Base-by-base conservation (phyloP, 495 filamentous ascomycete species). In the Immersiella caudata region DNA sequence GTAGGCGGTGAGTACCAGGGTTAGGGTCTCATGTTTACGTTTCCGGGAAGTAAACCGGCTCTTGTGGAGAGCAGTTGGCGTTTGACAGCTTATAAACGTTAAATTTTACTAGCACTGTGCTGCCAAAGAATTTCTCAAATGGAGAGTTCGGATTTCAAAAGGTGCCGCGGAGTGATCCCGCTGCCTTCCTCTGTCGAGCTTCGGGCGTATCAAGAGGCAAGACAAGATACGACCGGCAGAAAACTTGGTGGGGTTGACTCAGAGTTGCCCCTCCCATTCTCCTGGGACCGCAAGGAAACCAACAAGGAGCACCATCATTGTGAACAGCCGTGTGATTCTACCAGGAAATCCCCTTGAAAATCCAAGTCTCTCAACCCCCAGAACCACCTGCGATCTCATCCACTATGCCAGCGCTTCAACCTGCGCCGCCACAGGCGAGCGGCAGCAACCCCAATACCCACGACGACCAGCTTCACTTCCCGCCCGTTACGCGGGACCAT, bases 401-500 rank as follows among this genome's bases (percentile, higher is more conserved):
- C 46, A 68, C 22, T 54, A 76, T 76, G 76, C 76, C 72, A 6
- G 65, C 66, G 12, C 65, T 77, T n/a, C 72, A 76, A 36, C 14
- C 66, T 6, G 60, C 62, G 14, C 20, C 71, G 7, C 52, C 67
- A 25, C 68, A 70, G 33, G 61, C 64, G 35, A 55, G 22, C 21
- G 29, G 52, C 67, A 61, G 56, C 57, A 50, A 14, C 22, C n/a
- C n/a, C n/a, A n/a, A n/a, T n/a, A 26, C 6, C 35, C 36, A 62
- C 14, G 67, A 59, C 7, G 60, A 35, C 25, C 67, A 72, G n/a
- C 85, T 92, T 27, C 90, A 87, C 46, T 98, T 98, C 71, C 90
- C 91, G 16, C 92, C 93, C 2, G 84, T 97, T 52, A 91, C 88
- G 6, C 87, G 88, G 71, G 86, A 89, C 26, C 95, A 99, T 73